A percentile compares a stretch with the other conserved stretches of the same genome.
Evolutionary conservation across 2,329 filamentous ascomycete genomes (phyloP).

Genomic region (Aspergillus cejpii): DNA sequence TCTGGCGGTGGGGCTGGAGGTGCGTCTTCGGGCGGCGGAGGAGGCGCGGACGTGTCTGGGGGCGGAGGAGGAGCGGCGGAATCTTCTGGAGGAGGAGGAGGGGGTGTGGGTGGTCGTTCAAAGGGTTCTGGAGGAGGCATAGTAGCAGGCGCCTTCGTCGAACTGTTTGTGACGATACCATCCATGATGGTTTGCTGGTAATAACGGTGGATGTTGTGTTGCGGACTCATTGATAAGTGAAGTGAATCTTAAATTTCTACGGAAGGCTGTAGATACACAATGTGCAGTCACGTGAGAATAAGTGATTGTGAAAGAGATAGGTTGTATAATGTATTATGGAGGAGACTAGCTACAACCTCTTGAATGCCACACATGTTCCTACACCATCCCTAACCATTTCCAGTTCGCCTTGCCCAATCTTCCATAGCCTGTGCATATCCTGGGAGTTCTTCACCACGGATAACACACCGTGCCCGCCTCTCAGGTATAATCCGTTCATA

Average conservation of each 20-base stretch:
- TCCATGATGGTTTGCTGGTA: conserved; percentile 26
- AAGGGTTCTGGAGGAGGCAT: conserved; percentile 34
- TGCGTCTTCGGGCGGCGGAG: conserved; percentile 39
- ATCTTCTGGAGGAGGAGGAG: conserved; percentile 37
- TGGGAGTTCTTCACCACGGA: too few species aligned
- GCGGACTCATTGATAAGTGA: background rate
- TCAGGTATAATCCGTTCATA: too few species aligned
- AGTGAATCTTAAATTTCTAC: conserved; percentile 26
- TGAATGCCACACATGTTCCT: too few species aligned
- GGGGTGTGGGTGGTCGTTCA: conserved; percentile 36
- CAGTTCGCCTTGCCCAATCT: too few species aligned
- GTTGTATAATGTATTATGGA: too few species aligned
- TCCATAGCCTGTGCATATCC: too few species aligned
- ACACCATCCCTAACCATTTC: too few species aligned
- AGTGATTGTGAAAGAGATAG: too few species aligned
- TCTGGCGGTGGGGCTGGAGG: conserved; percentile 43
- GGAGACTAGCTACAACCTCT: too few species aligned
- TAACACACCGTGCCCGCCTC: too few species aligned
- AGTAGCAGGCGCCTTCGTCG: conserved; percentile 20
- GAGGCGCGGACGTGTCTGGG: conserved; percentile 32
- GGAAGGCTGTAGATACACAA: conserved; percentile 12
- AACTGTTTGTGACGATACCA: conserved; percentile 26
- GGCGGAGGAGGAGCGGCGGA: conserved; percentile 40
- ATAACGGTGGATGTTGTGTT: conserved; percentile 1
- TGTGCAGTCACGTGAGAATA: conserved; percentile 26